A percentile compares a stretch with the other conserved stretches of the same genome.
Evolutionary conservation across 2,329 filamentous ascomycete genomes (phyloP).

Genomic region (Sporothrix pallida): DNA sequence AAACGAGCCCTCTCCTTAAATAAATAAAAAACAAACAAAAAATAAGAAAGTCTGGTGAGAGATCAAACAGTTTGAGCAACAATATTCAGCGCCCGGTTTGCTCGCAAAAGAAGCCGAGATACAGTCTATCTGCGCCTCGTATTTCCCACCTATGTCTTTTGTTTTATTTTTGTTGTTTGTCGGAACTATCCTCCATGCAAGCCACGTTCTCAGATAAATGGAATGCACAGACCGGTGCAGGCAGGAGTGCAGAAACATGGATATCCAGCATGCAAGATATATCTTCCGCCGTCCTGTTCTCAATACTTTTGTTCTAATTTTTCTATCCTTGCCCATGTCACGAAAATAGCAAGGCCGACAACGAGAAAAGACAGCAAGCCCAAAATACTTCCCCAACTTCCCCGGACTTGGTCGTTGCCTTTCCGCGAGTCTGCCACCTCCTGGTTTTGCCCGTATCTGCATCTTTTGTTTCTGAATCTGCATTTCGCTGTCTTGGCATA

Average conservation of each 20-base stretch:
- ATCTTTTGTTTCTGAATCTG: conserved; percentile 17
- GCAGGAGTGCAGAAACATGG: not conserved
- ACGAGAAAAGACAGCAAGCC: not conserved
- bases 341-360: not conserved
- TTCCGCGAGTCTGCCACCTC: not conserved
- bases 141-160: not conserved
- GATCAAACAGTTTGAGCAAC: no score
- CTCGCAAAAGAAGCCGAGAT: not conserved
- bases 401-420: not conserved
- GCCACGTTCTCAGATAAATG: conserved; percentile 1
- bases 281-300: not conserved
- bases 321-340: conserved; percentile 2
- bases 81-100: not conserved
- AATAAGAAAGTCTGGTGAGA: not conserved
- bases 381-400: not conserved
- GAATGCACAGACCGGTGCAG: not conserved
- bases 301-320: not conserved
- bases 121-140: not conserved
- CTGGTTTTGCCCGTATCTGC: not conserved
- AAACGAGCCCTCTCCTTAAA: not conserved
- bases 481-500: not conserved
- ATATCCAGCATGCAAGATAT: not conserved
- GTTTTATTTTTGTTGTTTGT: not conserved
- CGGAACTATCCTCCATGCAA: not conserved
- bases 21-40: not conserved